Evolutionary conservation across 345 rosid species (phyloP).

Genomic region (Theobroma cacao): DNA sequence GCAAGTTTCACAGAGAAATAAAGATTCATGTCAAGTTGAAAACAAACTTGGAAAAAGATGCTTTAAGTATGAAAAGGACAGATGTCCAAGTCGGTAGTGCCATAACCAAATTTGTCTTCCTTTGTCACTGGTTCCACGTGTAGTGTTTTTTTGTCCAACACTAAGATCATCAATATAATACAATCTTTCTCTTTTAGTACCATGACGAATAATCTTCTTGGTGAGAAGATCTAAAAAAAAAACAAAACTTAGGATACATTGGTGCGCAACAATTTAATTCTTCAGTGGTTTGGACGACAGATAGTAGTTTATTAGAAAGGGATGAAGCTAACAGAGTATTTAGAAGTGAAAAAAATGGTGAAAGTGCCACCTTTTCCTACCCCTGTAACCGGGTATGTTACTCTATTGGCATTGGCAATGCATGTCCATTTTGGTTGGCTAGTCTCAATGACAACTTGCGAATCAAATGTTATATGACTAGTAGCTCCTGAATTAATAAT

Average conservation of each 20-base stretch:
- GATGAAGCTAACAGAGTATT: neutral
- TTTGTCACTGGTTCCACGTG: neutral
- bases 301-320: neutral
- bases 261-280: neutral
- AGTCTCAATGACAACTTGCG: no score
- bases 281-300: neutral
- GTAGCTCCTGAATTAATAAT: no score
- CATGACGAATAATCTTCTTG: slow-evolving; percentile 10
- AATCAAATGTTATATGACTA: no score
- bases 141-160: neutral
- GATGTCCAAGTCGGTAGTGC: slow-evolving; percentile 5
- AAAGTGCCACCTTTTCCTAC: neutral
- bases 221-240: neutral
- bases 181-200: neutral
- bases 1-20: neutral
- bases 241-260: neutral
- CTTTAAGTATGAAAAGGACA: neutral
- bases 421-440: no score
- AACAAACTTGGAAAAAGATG: slow-evolving; percentile 2
- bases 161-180: neutral
- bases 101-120: neutral
- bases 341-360: neutral
- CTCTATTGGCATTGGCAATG: neutral
- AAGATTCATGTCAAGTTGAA: neutral
- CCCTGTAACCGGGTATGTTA: neutral